Conservation (phyloP, 139 green algal genomes). For the Picochlorum sp. region DNA sequence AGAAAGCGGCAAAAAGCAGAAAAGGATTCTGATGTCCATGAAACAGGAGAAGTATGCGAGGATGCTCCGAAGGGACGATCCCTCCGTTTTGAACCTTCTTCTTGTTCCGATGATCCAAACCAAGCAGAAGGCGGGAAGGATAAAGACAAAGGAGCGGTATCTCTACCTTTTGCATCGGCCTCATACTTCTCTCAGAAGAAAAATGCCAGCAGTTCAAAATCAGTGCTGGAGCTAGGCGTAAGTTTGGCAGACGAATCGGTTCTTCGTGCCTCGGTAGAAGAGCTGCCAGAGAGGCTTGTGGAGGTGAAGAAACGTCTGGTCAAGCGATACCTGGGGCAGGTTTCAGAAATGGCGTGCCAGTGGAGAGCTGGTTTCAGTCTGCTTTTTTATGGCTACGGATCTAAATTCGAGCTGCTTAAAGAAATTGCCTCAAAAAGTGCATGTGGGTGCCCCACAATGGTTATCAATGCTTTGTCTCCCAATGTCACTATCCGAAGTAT, state of each 20-base stretch:
- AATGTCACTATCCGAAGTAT: slow-evolving; percentile 35
- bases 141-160: no score
- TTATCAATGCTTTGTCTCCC: slow-evolving; percentile 27
- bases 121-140: no score
- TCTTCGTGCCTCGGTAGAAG: not conserved
- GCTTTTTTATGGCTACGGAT: slow-evolving; percentile 77
- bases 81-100: no score
- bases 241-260: slow-evolving; percentile 1
- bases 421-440: slow-evolving; percentile 32
- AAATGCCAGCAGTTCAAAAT: not conserved
- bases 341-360: slow-evolving; percentile 1
- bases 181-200: no score
- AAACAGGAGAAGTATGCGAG: no score
- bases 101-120: no score
- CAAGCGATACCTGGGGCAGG: not conserved
- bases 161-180: no score
- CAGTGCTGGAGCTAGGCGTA: not conserved
- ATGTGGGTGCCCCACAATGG: not conserved
- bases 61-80: no score
- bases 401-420: slow-evolving; percentile 62
- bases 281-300: not conserved
- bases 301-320: slow-evolving; percentile 12
- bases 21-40: no score
- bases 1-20: no score
- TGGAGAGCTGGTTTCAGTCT: slow-evolving; percentile 44